Evolutionary conservation across 2,329 filamentous ascomycete species (phyloP).

Genomic region (Ophiostoma angusticollis): DNA sequence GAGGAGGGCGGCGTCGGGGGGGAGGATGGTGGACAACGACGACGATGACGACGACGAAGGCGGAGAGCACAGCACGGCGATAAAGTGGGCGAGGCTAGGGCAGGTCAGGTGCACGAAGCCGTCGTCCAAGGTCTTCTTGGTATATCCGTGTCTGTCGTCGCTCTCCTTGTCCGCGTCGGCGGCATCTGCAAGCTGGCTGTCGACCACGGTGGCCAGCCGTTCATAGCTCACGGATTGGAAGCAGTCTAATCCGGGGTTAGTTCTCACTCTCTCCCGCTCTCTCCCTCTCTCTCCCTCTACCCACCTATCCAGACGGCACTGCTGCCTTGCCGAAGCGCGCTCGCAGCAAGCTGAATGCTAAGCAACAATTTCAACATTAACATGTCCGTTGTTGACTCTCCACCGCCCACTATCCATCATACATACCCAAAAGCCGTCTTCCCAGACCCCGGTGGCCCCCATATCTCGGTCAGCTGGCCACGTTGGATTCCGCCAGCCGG

Average conservation of each 20-base stretch:
- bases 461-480: slow-evolving; percentile 74
- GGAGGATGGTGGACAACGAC: slow-evolving; percentile 49
- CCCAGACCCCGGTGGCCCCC: slow-evolving; percentile 73
- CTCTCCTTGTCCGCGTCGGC: slow-evolving; percentile 8
- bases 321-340: slow-evolving; percentile 45
- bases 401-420: background rate
- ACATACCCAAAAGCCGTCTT: slow-evolving; percentile 74
- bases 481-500: slow-evolving; percentile 48
- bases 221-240: slow-evolving; percentile 31
- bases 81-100: slow-evolving; percentile 54
- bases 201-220: slow-evolving; percentile 20
- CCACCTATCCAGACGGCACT: slow-evolving; percentile 74
- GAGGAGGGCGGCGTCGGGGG: slow-evolving; percentile 50
- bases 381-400: too few species aligned
- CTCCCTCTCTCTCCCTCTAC: slow-evolving; percentile 19
- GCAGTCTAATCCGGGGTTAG: slow-evolving; percentile 26
- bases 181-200: slow-evolving; percentile 11
- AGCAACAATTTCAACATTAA: background rate
- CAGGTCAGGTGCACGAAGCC: slow-evolving; percentile 37
- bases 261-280: too few species aligned
- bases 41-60: slow-evolving; percentile 47
- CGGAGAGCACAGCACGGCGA: slow-evolving; percentile 62
- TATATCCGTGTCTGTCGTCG: too few species aligned
- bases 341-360: slow-evolving; percentile 46
- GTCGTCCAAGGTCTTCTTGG: slow-evolving; percentile 20